Evolutionary conservation across 805 yeast genomes (phyloP).

Genomic region (Schwanniomyces vanrijiae): DNA sequence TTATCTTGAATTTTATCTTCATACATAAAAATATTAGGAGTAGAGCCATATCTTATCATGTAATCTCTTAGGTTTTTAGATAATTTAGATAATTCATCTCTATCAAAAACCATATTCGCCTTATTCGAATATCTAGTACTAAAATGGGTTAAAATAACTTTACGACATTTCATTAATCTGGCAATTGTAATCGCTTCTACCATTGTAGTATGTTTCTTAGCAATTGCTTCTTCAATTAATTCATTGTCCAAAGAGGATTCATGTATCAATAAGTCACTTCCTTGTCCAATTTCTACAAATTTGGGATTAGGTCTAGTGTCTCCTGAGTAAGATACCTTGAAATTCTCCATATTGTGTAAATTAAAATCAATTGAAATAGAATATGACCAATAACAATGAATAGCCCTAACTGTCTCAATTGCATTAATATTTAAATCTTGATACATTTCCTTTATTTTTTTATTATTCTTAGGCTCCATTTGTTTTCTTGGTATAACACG

Average conservation of each 20-base stretch:
- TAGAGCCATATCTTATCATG: conserved; percentile 20
- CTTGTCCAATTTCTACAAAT: conserved; percentile 65
- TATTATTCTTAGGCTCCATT: conserved; percentile 25
- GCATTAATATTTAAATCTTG: conserved; percentile 41
- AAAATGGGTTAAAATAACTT: conserved; percentile 83
- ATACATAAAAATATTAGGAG: conserved; percentile 25
- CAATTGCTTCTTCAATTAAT: conserved; percentile 70
- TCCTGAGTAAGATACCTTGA: conserved; percentile 87
- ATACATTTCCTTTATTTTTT: conserved; percentile 33
- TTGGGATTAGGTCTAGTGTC: conserved; percentile 82
- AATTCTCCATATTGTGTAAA: conserved; percentile 39
- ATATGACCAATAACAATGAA: conserved; percentile 84
- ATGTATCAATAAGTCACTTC: conserved; percentile 78
- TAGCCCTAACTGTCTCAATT: conserved; percentile 69
- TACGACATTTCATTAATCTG: conserved; percentile 66
- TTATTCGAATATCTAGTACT: conserved; percentile 72
- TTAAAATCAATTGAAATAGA: conserved; percentile 54
- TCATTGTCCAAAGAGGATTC: conserved; percentile 91
- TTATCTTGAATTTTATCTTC: conserved; percentile 2
- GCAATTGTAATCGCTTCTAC: conserved; percentile 80
- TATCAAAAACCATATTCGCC: conserved; percentile 26
- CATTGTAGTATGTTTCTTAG: conserved; percentile 84
- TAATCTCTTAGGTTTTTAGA: conserved; percentile 27
- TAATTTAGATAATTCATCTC: conserved; percentile 19
- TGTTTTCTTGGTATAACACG: conserved; percentile 17